These are phyloP conservation scores for Phytophthora chlamydospora DNA, from an alignment of 352 stramenopile species.

Conservation along the genomic window DNA sequence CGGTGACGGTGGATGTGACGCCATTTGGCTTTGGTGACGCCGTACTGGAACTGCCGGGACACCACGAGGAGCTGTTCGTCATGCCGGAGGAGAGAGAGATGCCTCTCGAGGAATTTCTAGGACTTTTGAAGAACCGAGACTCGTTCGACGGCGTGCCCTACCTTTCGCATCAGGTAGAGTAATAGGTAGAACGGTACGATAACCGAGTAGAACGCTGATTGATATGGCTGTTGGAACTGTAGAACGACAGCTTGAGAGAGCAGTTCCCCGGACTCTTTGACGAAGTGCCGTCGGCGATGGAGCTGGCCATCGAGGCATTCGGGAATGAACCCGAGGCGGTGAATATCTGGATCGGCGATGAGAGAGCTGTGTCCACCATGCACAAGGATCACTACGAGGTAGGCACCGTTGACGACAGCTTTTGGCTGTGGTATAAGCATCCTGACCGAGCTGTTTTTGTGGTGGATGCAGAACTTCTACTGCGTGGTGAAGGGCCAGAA, in stretches of 20 bases:
- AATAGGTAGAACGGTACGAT: neutral
- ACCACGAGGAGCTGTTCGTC: conserved; percentile 56
- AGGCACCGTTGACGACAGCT: neutral
- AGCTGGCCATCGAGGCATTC: conserved; percentile 69
- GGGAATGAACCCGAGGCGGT: conserved; percentile 87
- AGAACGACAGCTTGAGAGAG: conserved; percentile 81
- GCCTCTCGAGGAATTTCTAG: conserved; percentile 64
- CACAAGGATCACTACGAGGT: conserved; percentile 99
- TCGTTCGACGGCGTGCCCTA: conserved; percentile 81
- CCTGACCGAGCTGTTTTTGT: conserved; percentile 1
- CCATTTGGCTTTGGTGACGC: conserved; percentile 77
- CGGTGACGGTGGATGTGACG: conserved; percentile 80
- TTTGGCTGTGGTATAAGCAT: neutral
- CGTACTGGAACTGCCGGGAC: conserved; percentile 47
- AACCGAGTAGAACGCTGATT: neutral
- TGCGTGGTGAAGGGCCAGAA: conserved; percentile 96
- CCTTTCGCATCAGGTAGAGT: conserved; percentile 72
- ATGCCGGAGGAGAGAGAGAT: conserved; percentile 86
- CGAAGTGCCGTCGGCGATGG: conserved; percentile 67
- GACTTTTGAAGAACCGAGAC: conserved; percentile 51
- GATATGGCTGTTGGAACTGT: neutral
- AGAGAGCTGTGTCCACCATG: conserved; percentile 94
- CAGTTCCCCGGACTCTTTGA: conserved; percentile 71
- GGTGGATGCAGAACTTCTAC: conserved; percentile 93
- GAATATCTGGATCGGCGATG: conserved; percentile 99